Conservation (phyloP, 2,329 filamentous ascomycete species). For the Beauveria sp. region DNA sequence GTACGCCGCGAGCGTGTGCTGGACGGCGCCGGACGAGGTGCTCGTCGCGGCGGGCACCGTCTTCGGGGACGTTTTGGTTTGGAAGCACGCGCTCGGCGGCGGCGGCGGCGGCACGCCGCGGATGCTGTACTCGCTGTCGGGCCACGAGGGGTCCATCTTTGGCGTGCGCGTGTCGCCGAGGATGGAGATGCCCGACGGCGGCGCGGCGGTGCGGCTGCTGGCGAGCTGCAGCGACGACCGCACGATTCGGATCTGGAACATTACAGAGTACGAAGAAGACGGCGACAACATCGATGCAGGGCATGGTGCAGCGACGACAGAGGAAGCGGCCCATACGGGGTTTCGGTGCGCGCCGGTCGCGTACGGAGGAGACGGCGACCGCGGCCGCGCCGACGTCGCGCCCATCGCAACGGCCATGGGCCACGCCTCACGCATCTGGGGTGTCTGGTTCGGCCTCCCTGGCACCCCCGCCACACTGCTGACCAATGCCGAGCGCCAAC, state of each 20-base stretch:
- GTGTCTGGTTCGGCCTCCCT: slow-evolving; percentile 56
- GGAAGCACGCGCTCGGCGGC: slow-evolving; percentile 53
- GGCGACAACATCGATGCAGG: too few relatives aligned
- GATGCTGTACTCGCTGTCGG: slow-evolving; percentile 47
- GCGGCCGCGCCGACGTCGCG: slow-evolving; percentile 19
- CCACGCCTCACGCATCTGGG: slow-evolving; percentile 86
- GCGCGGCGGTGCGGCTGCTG: slow-evolving; percentile 51
- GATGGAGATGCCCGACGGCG: slow-evolving; percentile 32
- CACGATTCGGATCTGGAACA: slow-evolving; percentile 81
- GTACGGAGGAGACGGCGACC: slow-evolving; percentile 17
- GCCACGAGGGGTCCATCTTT: slow-evolving; percentile 90
- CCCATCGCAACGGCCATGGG: slow-evolving; percentile 71
- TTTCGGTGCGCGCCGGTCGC: slow-evolving; percentile 37
- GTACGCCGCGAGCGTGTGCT: slow-evolving; percentile 72
- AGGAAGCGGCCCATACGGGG: slow-evolving; percentile 46
- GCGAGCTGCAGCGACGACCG: slow-evolving; percentile 93
- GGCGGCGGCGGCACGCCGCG: slow-evolving; percentile 23
- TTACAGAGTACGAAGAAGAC: slow-evolving; percentile 45
- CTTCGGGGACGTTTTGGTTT: slow-evolving; percentile 88
- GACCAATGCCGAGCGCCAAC: background rate
- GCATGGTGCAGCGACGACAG: slow-evolving; percentile 11
- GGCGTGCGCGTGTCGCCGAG: slow-evolving; percentile 70
- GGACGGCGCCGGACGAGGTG: slow-evolving; percentile 49
- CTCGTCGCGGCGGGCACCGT: slow-evolving; percentile 84
- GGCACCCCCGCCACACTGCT: background rate